Percentiles rank a stretch among this genome's conserved stretches.
phyloP scores from a whole-genome alignment of 176 grass and related monocot genomes.

The Secale cereale region DNA sequence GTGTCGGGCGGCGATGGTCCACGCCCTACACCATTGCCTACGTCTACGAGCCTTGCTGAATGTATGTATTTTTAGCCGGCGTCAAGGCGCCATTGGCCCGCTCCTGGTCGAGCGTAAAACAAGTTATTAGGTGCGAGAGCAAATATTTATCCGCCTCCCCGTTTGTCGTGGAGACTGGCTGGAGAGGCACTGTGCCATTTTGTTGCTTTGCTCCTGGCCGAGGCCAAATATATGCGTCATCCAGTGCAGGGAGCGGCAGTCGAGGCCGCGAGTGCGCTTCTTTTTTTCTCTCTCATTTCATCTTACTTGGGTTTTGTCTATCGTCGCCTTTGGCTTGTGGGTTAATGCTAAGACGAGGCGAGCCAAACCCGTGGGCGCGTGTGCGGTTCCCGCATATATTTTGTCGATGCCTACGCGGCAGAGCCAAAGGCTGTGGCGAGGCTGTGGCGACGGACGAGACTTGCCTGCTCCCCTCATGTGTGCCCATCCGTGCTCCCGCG shows the following conservation, averaged over 20 bases:
- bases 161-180: constrained; percentile 10
- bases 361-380: background rate
- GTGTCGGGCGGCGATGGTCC: constrained; percentile 21
- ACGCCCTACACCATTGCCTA: background rate
- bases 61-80: constrained; percentile 30
- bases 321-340: background rate
- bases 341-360: background rate
- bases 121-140: background rate
- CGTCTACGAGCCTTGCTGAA: background rate
- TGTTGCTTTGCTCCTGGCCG: constrained; percentile 45
- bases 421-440: constrained; percentile 8
- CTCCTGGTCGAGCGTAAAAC: background rate
- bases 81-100: constrained; percentile 37
- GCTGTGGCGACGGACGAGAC: constrained; percentile 4
- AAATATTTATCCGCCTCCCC: background rate
- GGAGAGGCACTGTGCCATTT: background rate
- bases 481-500: too few relatives aligned
- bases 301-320: background rate
- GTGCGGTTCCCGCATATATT: constrained; percentile 24
- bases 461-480: too few relatives aligned
- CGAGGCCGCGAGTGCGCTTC: background rate
- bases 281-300: background rate
- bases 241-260: background rate
- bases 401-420: constrained; percentile 34
- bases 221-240: background rate